Conservation (phyloP, 179 eudicot species). For the Patellifolia procumbens region DNA sequence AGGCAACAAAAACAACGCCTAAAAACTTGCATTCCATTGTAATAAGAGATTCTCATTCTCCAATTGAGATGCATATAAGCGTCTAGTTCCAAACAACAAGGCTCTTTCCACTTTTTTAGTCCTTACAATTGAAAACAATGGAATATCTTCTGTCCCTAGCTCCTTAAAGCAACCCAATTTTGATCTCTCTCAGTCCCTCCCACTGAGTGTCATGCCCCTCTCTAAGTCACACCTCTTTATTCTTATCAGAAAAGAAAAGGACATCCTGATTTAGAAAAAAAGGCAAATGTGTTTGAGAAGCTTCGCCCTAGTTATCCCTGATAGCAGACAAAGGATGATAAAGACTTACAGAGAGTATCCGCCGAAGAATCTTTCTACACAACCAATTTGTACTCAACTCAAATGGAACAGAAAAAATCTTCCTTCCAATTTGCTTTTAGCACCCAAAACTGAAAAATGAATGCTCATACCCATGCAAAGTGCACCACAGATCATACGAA, state of each 20-base stretch:
- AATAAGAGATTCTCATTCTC: background rate
- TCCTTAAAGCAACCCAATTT: background rate
- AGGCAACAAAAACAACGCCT: no score
- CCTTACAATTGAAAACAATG: background rate
- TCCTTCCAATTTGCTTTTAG: background rate
- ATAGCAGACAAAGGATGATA: background rate
- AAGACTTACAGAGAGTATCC: background rate
- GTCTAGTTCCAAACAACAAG: background rate
- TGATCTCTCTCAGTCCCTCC: background rate
- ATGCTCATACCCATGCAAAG: background rate
- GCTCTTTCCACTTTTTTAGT: background rate
- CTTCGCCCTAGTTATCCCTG: background rate
- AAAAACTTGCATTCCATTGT: no score
- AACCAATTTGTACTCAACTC: background rate
- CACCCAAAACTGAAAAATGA: background rate
- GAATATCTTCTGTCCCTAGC: background rate
- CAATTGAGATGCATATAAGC: background rate
- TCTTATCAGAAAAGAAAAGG: no score
- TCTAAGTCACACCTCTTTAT: no score
- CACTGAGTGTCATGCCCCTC: no score
- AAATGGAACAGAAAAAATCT: no score
- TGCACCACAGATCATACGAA: background rate
- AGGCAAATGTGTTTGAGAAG: background rate
- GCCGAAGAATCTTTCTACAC: background rate
- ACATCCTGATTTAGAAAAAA: no score